These are phyloP conservation scores for Podosphaera fusca DNA, from an alignment of 2,329 filamentous ascomycete genomes.

Conservation along the genomic window DNA sequence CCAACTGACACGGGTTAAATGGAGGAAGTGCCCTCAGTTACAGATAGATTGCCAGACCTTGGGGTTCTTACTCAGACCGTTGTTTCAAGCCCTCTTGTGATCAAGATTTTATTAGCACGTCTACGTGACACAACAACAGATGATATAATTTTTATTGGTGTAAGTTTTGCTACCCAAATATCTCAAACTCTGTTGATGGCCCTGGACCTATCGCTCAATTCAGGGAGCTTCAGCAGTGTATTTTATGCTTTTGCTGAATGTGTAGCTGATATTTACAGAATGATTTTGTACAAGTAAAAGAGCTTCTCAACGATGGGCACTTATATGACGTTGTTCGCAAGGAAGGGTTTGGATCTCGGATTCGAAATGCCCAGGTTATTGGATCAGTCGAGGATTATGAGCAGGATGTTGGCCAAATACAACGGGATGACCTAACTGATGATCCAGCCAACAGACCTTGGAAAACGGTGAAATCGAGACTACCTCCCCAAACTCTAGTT, in stretches of 20 bases:
- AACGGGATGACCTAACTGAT: slow-evolving; percentile 8
- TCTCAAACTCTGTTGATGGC: background rate
- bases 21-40: background rate
- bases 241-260: background rate
- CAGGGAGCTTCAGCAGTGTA: background rate
- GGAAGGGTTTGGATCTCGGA: slow-evolving; percentile 53
- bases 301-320: slow-evolving; percentile 44
- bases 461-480: slow-evolving; percentile 10
- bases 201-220: background rate
- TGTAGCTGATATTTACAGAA: slow-evolving; percentile 27
- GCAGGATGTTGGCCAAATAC: slow-evolving; percentile 8
- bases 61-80: slow-evolving; percentile 64
- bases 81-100: slow-evolving; percentile 49
- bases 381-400: slow-evolving; percentile 25
- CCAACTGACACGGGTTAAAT: background rate
- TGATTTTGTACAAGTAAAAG: slow-evolving; percentile 57
- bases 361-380: slow-evolving; percentile 57
- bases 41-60: slow-evolving; percentile 25
- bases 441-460: slow-evolving; percentile 1
- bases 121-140: slow-evolving; percentile 44
- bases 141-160: slow-evolving; percentile 70
- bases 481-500: slow-evolving; percentile 63
- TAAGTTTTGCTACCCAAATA: slow-evolving; percentile 20
- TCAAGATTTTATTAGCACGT: slow-evolving; percentile 58
- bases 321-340: slow-evolving; percentile 58